Conservation (phyloP, 1,284 basidiomycete genomes). For the Puccinia brachypodii region DNA sequence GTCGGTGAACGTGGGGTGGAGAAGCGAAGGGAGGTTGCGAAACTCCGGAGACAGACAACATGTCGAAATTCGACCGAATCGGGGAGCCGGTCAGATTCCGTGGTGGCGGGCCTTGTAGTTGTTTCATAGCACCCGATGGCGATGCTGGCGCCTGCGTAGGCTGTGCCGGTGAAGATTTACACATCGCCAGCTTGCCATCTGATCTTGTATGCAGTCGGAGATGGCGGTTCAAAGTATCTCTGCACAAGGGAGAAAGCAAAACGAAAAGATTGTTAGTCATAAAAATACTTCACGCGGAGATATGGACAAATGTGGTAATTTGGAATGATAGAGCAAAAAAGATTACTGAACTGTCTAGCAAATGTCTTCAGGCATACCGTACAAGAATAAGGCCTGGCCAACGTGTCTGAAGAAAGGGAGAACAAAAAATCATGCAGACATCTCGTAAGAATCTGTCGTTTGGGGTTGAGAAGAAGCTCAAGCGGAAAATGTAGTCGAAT, state of each 20-base stretch:
- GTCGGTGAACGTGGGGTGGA: background rate
- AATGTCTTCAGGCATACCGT: conserved; percentile 43
- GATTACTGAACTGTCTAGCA: conserved; percentile 44
- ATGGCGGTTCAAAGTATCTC: conserved; percentile 48
- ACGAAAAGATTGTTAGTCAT: background rate
- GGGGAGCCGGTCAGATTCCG: background rate
- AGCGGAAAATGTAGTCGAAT: background rate
- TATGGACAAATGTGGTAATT: background rate
- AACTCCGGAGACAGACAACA: background rate
- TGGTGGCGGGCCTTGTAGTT: no score
- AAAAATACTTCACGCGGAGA: no score
- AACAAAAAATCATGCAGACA: background rate
- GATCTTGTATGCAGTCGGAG: conserved; percentile 34
- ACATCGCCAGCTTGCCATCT: background rate
- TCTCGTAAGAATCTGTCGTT: background rate
- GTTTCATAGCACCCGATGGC: background rate
- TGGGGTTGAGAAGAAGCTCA: background rate
- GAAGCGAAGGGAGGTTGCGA: background rate
- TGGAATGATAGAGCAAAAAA: background rate
- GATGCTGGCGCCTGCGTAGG: background rate
- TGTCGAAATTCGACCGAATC: background rate
- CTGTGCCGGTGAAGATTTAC: conserved; percentile 7
- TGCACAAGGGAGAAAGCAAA: background rate
- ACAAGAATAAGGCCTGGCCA: conserved; percentile 42
- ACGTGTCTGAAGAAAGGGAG: conserved; percentile 18